These are phyloP conservation scores for Mycena alexandri DNA, from an alignment of 768 basidiomycete species.

Conservation along the genomic window DNA sequence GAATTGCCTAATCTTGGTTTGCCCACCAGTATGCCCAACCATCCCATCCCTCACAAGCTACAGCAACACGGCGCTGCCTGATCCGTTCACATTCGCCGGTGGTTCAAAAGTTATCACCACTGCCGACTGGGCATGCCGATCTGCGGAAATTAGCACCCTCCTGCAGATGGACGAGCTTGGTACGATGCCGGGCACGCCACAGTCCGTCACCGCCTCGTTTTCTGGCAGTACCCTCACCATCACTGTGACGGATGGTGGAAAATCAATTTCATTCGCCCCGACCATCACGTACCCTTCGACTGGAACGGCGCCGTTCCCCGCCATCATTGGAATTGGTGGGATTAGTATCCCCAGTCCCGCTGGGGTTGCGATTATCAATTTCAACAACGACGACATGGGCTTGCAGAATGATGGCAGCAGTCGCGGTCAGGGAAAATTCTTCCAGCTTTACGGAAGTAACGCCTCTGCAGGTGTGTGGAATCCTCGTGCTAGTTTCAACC, in stretches of 20 bases:
- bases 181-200: conserved; percentile 60
- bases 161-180: conserved; percentile 69
- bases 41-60: conserved; percentile 46
- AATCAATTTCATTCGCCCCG: conserved; percentile 63
- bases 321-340: conserved; percentile 58
- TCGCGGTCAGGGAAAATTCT: conserved; percentile 70
- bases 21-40: conserved; percentile 26
- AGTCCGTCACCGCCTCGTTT: conserved; percentile 58
- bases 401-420: conserved; percentile 58
- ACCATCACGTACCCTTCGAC: conserved; percentile 60
- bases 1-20: neutral
- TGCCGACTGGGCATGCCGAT: conserved; percentile 65
- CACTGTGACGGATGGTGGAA: conserved; percentile 59
- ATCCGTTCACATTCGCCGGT: conserved; percentile 66
- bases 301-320: conserved; percentile 60
- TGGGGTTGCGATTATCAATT: conserved; percentile 61
- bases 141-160: conserved; percentile 60
- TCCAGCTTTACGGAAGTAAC: conserved; percentile 62
- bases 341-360: conserved; percentile 54
- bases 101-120: conserved; percentile 58
- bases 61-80: conserved; percentile 58
- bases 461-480: conserved; percentile 51
- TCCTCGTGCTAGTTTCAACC: neutral
- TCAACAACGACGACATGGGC: conserved; percentile 67
- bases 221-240: conserved; percentile 62